phyloP scores from a whole-genome alignment of 768 basidiomycete species.

The Saitozyma sp. region DNA sequence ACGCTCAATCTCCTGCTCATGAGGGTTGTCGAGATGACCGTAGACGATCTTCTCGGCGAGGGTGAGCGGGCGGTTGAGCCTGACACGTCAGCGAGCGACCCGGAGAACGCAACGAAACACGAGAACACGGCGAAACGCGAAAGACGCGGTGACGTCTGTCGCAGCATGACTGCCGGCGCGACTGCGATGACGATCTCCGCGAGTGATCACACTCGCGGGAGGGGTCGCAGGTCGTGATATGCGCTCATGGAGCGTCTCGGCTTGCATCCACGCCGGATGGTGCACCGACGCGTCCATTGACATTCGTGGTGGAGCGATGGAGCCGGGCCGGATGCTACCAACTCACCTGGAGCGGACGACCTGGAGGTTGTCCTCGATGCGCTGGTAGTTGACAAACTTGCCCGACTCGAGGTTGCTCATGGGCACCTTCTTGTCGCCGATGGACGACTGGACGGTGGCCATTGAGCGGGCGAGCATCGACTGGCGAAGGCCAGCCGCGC shows the following conservation, averaged over 20 bases:
- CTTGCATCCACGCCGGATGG: no score
- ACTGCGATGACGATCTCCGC: no score
- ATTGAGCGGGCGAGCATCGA: slow-evolving; percentile 34
- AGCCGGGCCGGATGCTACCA: background rate
- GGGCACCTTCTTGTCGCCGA: slow-evolving; percentile 54
- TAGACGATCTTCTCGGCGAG: slow-evolving; percentile 96
- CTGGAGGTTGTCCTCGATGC: slow-evolving; percentile 95
- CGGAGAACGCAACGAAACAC: no score
- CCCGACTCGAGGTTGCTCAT: slow-evolving; percentile 55
- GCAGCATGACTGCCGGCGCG: no score
- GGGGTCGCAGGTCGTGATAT: no score
- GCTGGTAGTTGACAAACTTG: slow-evolving; percentile 58
- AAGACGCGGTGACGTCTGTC: no score
- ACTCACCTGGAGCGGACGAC: slow-evolving; percentile 77
- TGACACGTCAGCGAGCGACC: slow-evolving; percentile 44
- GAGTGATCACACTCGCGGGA: no score
- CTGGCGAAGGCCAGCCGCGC: slow-evolving; percentile 25
- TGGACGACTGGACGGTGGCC: slow-evolving; percentile 43
- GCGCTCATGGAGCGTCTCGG: no score
- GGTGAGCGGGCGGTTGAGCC: slow-evolving; percentile 85
- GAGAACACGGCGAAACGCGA: no score
- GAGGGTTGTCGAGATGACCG: slow-evolving; percentile 94
- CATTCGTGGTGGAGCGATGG: no score
- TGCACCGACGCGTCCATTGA: no score
- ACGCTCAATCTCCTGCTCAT: slow-evolving; percentile 64